A percentile compares a stretch with the other conserved stretches of the same genome.
Evolutionary conservation across 2,329 filamentous ascomycete species (phyloP).

Genomic region (Aspergillus puulaauensis): DNA sequence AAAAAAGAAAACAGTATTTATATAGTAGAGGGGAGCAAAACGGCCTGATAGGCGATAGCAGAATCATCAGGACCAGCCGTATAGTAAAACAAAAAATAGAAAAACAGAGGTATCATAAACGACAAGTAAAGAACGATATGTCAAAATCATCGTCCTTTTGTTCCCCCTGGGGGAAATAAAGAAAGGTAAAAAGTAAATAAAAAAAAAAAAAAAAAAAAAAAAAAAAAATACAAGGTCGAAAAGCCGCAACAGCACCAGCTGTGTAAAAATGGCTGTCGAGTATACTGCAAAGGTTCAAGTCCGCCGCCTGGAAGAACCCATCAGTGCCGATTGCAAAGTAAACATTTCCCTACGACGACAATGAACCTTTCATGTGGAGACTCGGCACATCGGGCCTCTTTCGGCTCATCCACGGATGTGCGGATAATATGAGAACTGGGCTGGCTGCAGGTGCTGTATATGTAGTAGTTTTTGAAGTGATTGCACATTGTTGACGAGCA

Average conservation of each 20-base stretch:
- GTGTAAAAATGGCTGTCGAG: background rate
- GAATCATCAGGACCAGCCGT: background rate
- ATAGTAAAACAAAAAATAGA: background rate
- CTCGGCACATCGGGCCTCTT: conserved; percentile 58
- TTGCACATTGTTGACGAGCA: conserved; percentile 49
- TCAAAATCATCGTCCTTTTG: background rate
- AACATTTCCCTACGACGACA: conserved; percentile 64
- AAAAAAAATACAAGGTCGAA: background rate
- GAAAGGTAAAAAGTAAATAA: background rate
- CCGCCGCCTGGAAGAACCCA: conserved; percentile 2
- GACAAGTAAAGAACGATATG: background rate
- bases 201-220: background rate
- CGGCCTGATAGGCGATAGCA: background rate
- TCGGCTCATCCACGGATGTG: conserved; percentile 66
- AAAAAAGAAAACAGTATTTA: too few relatives aligned
- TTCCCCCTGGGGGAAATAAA: background rate
- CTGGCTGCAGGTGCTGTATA: conserved; percentile 70
- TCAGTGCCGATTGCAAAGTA: conserved; percentile 45
- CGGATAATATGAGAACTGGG: conserved; percentile 70
- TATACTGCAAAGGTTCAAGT: background rate
- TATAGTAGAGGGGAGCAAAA: background rate
- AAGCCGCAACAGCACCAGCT: background rate
- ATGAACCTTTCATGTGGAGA: conserved; percentile 75
- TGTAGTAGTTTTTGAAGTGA: conserved; percentile 74
- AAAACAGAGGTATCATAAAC: background rate